Evolutionary conservation across 352 stramenopile genomes (phyloP), one percentile per base, ranked within the genome.

Genomic region (Pythium brassicae): DNA sequence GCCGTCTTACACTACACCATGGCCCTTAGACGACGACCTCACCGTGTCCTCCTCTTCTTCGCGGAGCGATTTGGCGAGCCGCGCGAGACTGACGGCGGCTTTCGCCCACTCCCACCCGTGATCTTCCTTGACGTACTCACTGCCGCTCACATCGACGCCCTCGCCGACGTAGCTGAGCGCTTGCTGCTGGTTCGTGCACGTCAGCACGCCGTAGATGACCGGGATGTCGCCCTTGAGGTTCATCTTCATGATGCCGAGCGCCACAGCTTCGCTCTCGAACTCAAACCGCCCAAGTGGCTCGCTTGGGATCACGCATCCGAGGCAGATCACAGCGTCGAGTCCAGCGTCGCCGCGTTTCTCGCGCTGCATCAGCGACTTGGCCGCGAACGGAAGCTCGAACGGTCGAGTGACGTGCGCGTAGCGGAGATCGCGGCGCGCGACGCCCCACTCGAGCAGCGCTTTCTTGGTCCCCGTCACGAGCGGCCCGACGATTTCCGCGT

Each of bases 191-290:
- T 79, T 93, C 37, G 91, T 68, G 66, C 93, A 98, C 40, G 92
- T 98, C 22, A 99, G 76, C 22, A 99, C 84, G 5, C 89, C 91
- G 46, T 89, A 93, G 47, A 94, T 68, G 15, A 92, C 73, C 4
- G 86, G 83, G n/a, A 72, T 78, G 9, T 74, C 73, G 4, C 83
- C 97, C 63, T 91, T 83, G 40, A 98, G 68, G 61, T 92, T 93
- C 39, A 99, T 89, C 66, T 95, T 89, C 96, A 99, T 99, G 57
- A 99, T 89, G 22, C 91, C 95, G 63, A 89, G 87, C 26, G 90
- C 78, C 20, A 97, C 86, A 20, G 96, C 87, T 53, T 98, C 88
- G 51, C 83, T 88, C 74, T 99, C 98, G 68, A 98, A 98, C 80
- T 99, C 95, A 63, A 98, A 99, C 44, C 62, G 46, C 66, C 98